A percentile compares a stretch with the other conserved stretches of the same genome.
These are phyloP conservation scores for Mortierella sp. DNA, from an alignment of 371 early-diverging fungal species.

Conservation along the genomic window DNA sequence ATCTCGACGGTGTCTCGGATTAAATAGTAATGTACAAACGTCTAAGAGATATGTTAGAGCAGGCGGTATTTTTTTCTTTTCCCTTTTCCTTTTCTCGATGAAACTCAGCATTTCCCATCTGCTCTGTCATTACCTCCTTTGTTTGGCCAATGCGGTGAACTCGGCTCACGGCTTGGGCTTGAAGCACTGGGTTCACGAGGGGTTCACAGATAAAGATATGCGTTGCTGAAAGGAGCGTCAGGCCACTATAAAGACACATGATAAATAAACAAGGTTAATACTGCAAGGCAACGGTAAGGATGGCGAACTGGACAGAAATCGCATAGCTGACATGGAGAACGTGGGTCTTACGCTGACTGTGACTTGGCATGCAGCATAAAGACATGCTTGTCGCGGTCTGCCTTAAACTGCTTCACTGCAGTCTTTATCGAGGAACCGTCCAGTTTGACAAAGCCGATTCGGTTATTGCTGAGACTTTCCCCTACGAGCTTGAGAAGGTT, in stretches of 20 bases:
- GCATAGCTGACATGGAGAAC: no score
- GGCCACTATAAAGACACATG: slow-evolving; percentile 22
- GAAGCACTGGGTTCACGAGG: slow-evolving; percentile 60
- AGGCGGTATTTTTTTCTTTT: no score
- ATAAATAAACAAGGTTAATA: not conserved
- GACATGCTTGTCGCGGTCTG: slow-evolving; percentile 57
- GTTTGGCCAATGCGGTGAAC: slow-evolving; percentile 55
- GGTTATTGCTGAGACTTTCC: slow-evolving; percentile 60
- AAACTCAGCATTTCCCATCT: no score
- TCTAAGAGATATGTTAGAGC: slow-evolving; percentile 26
- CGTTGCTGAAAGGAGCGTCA: slow-evolving; percentile 61
- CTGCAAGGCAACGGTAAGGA: not conserved
- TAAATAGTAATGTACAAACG: slow-evolving; percentile 53
- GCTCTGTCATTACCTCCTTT: slow-evolving; percentile 22
- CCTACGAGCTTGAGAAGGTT: slow-evolving; percentile 66
- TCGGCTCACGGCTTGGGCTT: slow-evolving; percentile 66
- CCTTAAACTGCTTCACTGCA: slow-evolving; percentile 55
- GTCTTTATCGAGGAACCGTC: slow-evolving; percentile 18
- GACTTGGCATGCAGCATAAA: slow-evolving; percentile 65
- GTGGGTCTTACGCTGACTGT: slow-evolving; percentile 58
- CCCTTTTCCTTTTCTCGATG: no score
- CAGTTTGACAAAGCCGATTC: slow-evolving; percentile 61
- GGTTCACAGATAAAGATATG: slow-evolving; percentile 69
- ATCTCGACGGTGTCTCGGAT: slow-evolving; percentile 61
- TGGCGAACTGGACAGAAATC: no score